Percentiles rank a stretch among this genome's conserved stretches.
Conservation (phyloP, 208 protist species). For the Leishmania braziliensis region DNA sequence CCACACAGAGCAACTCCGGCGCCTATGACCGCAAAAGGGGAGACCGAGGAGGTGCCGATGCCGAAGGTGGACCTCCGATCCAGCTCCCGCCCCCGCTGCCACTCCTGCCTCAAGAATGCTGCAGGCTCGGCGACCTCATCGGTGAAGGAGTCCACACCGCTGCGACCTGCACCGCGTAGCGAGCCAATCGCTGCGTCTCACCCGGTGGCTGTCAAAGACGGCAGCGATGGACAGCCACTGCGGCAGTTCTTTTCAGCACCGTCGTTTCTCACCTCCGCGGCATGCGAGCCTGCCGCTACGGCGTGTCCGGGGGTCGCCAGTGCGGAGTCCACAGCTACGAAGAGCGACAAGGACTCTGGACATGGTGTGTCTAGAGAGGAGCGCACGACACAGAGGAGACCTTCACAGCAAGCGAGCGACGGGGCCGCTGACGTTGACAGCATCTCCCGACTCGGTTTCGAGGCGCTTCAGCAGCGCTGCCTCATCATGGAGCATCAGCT, state of each 20-base stretch:
- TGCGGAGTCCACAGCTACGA: not conserved
- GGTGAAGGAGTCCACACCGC: not conserved
- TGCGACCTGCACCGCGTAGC: not conserved
- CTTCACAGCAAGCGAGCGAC: not conserved
- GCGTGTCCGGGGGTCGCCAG: not conserved
- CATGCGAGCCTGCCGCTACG: not conserved
- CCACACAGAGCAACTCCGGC: not conserved
- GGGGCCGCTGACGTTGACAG: no score
- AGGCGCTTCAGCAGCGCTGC: conserved; percentile 19
- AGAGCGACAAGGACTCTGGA: not conserved
- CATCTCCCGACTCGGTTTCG: not conserved
- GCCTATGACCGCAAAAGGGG: not conserved
- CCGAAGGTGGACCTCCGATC: conserved; percentile 7
- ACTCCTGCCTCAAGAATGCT: conserved; percentile 9
- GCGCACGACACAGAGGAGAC: no score
- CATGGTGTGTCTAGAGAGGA: not conserved
- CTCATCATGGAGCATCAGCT: conserved; percentile 53
- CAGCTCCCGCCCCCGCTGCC: not conserved
- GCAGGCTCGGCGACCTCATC: not conserved
- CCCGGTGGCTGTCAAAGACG: not conserved
- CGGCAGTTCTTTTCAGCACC: not conserved
- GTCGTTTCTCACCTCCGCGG: not conserved
- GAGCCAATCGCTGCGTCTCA: not conserved
- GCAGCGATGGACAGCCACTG: not conserved
- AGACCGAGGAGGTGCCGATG: conserved; percentile 5